These are phyloP conservation scores for Cyclanthera cordifolia DNA, from an alignment of 306 rosid species.

Conservation along the genomic window DNA sequence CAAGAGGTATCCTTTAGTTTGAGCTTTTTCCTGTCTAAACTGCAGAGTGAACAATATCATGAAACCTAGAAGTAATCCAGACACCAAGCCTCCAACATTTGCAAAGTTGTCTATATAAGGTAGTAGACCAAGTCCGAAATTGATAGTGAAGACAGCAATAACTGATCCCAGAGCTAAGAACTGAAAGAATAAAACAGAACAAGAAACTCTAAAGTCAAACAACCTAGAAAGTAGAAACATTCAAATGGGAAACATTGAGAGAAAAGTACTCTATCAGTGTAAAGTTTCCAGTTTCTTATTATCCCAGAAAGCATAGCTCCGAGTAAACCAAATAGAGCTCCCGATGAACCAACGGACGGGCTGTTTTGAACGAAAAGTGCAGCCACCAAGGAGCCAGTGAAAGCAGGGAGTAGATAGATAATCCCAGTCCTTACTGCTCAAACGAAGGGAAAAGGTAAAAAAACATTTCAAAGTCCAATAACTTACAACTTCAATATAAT, in stretches of 20 bases:
- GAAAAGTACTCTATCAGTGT: conserved; percentile 48
- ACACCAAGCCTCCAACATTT: conserved; percentile 59
- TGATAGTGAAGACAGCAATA: conserved; percentile 37
- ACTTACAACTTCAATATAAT: background rate
- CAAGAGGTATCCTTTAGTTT: conserved; percentile 39
- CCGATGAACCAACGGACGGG: conserved; percentile 67
- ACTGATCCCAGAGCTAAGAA: conserved; percentile 46
- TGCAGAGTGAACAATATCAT: conserved; percentile 41
- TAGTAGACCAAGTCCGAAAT: conserved; percentile 61
- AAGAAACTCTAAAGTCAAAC: conserved; percentile 12
- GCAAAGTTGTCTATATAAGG: conserved; percentile 75
- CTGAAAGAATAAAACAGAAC: conserved; percentile 27
- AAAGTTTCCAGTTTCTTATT: conserved; percentile 55
- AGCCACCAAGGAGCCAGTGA: conserved; percentile 68
- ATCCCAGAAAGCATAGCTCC: conserved; percentile 66
- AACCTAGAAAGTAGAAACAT: conserved; percentile 4
- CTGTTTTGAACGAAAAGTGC: conserved; percentile 58
- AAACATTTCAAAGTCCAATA: background rate
- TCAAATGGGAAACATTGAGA: conserved; percentile 7
- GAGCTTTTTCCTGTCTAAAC: conserved; percentile 27
- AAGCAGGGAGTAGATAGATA: conserved; percentile 62
- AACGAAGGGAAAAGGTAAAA: conserved; percentile 4
- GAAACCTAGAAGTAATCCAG: conserved; percentile 84
- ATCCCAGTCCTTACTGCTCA: conserved; percentile 62
- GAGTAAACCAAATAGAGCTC: conserved; percentile 69